Evolutionary conservation across 306 rosid genomes (phyloP).

Genomic region (Prinsepia uniflora): DNA sequence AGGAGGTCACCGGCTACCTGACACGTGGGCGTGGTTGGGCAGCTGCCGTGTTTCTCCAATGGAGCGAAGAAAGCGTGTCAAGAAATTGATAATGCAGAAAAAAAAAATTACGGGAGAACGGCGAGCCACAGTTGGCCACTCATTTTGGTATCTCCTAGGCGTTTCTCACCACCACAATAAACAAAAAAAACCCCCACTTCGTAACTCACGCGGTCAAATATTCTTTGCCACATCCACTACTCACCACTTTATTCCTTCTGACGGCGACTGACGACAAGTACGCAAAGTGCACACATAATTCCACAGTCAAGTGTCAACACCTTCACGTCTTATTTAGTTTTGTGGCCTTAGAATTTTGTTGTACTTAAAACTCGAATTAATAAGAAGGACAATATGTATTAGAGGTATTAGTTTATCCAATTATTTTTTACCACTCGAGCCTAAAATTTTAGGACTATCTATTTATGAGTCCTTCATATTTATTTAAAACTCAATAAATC

Average conservation of each 20-base stretch:
- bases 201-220: conserved; percentile 9
- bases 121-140: conserved; percentile 15
- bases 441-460: too few relatives aligned
- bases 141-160: conserved; percentile 12
- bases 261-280: background rate
- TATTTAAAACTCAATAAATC: too few relatives aligned
- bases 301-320: background rate
- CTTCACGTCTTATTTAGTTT: background rate
- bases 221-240: background rate
- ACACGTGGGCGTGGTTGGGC: background rate
- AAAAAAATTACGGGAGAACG: background rate
- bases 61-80: conserved; percentile 12
- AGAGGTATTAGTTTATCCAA: too few relatives aligned
- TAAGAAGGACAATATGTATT: too few relatives aligned
- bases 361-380: too few relatives aligned
- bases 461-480: too few relatives aligned
- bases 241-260: background rate
- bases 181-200: background rate
- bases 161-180: background rate
- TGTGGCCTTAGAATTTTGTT: background rate
- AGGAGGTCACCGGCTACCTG: background rate
- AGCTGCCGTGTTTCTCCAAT: background rate
- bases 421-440: too few relatives aligned
- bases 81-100: background rate
- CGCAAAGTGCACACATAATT: background rate